Base-by-base conservation (phyloP, 306 rosid species). In the Lathyrus sativus region DNA sequence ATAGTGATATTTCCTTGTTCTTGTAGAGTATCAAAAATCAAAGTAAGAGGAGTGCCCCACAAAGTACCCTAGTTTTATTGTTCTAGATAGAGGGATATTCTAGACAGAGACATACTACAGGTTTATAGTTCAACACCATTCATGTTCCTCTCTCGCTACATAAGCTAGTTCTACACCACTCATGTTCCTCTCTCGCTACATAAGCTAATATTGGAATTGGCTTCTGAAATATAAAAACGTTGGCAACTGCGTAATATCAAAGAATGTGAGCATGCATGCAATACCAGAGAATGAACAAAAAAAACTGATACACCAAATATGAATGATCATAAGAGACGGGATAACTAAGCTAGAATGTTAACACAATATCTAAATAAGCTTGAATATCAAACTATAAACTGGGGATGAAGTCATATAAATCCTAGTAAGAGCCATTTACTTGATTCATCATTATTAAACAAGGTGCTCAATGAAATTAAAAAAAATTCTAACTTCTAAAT, bases 311-410 rank as follows among this genome's bases (percentile, higher is more conserved):
- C 33, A 57, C 43, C 64, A 31, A 43, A 15, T 49, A 67, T 37
- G 41, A 44, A 22, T 17, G 10, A 43, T 39, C 67, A 65, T 59
- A 74, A 62, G 33, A 14, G 28, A 10, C 41, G 1, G 15, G n/a
- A 18, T 42, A 11, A 50, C 28, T 48, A 35, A 56, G 42, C 29
- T 67, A 22, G 3, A 70, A 44, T 70, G 11, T 10, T 12, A 65
- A 10, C 18, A 17, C 38, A 55, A 24, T 15, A 64, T 55, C 18
- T 9, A 48, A 41, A 29, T 9, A 48, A 41, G 31, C 24, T 35
- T 5, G 29, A 61, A 19, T 39, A 33, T n/a, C 26, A 61, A 18
- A 59, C 44, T 33, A 58, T 3, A 42, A 29, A 46, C 15, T 11
- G 37, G 50, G 63, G 39, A 49, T 4, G 45, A 49, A 49, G 15